phyloP scores from a whole-genome alignment of 345 rosid genomes.

The Gossypium mustelinum region DNA sequence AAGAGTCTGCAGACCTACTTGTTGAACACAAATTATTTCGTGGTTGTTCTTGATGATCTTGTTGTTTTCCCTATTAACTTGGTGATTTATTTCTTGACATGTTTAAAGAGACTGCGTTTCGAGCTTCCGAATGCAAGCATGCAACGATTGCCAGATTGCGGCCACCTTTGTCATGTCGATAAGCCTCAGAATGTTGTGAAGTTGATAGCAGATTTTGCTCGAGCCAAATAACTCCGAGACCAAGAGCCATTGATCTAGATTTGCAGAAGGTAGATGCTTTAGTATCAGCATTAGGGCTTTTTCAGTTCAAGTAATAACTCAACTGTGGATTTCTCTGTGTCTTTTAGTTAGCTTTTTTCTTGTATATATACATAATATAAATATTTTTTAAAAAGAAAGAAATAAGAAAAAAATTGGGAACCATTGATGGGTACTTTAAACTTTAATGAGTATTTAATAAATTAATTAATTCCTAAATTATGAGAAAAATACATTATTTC shows the following conservation, averaged over 20 bases:
- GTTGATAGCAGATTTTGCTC: slow-evolving; percentile 47
- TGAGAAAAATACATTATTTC: too few species aligned
- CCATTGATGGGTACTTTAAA: too few species aligned
- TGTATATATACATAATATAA: too few species aligned
- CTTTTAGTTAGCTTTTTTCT: too few species aligned
- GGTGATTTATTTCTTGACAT: neutral
- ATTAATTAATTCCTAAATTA: too few species aligned
- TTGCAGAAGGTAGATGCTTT: neutral
- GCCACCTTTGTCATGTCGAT: slow-evolving; percentile 85
- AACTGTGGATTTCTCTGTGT: too few species aligned
- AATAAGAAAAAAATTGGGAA: too few species aligned
- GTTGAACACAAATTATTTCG: neutral
- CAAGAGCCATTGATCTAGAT: neutral
- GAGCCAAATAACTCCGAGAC: slow-evolving; percentile 15
- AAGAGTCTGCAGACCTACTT: neutral
- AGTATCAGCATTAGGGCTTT: neutral
- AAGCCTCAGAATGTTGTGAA: slow-evolving; percentile 49
- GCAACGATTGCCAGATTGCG: slow-evolving; percentile 43
- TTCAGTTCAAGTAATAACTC: too few species aligned
- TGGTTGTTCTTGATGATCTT: neutral
- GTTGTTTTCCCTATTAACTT: neutral
- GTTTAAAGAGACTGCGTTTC: slow-evolving; percentile 52
- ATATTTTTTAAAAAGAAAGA: too few species aligned
- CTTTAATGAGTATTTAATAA: too few species aligned
- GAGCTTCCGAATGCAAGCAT: slow-evolving; percentile 54